Evolutionary conservation across 176 grass and related monocot species (phyloP).

Genomic region (Oryza coarctata): DNA sequence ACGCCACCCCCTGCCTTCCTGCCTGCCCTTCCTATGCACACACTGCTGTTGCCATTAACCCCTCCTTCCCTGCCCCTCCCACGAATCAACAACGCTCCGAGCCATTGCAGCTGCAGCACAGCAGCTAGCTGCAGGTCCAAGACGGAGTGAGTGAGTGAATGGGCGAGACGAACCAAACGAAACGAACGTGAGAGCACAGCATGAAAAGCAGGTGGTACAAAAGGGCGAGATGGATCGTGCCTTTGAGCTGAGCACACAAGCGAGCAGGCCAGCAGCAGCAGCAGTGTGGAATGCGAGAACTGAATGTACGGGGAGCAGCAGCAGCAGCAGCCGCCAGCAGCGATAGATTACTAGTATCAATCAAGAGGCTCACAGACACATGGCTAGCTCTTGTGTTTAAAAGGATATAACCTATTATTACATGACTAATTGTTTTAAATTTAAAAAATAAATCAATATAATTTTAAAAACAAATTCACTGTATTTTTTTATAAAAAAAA

Average conservation of each 20-base stretch:
- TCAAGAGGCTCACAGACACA: neutral
- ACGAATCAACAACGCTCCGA: neutral
- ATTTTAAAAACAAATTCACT: no score
- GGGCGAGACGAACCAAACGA: neutral
- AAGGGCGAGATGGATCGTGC: neutral
- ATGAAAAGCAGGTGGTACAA: neutral
- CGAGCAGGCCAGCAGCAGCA: neutral
- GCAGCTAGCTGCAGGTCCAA: neutral
- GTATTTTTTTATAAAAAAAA: no score
- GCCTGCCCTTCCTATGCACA: no score
- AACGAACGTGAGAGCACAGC: neutral
- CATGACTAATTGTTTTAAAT: no score
- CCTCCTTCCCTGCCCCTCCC: neutral
- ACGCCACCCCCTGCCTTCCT: neutral
- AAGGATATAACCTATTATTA: no score
- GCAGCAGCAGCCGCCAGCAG: neutral
- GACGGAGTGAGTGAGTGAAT: neutral
- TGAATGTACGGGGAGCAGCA: slow-evolving; percentile 32
- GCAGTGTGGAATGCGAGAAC: slow-evolving; percentile 16
- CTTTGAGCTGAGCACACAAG: neutral
- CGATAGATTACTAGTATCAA: no score
- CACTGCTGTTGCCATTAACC: neutral
- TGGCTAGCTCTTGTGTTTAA: no score
- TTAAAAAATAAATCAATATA: no score
- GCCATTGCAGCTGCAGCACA: neutral